phyloP scores from a whole-genome alignment of 2,329 filamentous ascomycete genomes.

The Cephalotrichum gorgonifer region DNA sequence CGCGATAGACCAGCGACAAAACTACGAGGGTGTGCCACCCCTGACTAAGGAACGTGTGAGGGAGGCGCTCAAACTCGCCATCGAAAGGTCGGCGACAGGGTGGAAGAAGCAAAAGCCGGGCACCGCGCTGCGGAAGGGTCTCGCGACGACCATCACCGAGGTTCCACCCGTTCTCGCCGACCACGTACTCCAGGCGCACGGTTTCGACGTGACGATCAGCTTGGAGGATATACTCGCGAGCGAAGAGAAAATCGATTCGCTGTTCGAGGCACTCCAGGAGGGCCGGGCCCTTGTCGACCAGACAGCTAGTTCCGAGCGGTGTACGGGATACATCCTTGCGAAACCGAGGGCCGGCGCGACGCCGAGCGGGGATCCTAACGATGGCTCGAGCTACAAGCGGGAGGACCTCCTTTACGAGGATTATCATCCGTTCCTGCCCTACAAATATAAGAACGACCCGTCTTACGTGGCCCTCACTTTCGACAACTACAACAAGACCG shows the following conservation, averaged over 20 bases:
- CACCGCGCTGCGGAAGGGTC: slow-evolving; percentile 66
- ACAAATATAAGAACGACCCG: slow-evolving; percentile 63
- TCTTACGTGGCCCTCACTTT: slow-evolving; percentile 62
- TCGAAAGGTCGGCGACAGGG: slow-evolving; percentile 34
- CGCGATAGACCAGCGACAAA: slow-evolving; percentile 71
- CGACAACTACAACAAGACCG: slow-evolving; percentile 80
- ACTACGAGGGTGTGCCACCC: slow-evolving; percentile 64
- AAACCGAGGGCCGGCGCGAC: slow-evolving; percentile 35
- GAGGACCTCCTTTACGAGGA: slow-evolving; percentile 71
- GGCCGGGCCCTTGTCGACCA: slow-evolving; percentile 60
- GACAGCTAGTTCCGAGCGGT: slow-evolving; percentile 53
- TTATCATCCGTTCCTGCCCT: slow-evolving; percentile 84
- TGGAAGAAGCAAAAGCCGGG: slow-evolving; percentile 57
- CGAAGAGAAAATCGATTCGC: slow-evolving; percentile 50
- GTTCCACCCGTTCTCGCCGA: slow-evolving; percentile 81
- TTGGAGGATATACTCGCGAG: slow-evolving; percentile 61
- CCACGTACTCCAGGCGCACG: slow-evolving; percentile 62
- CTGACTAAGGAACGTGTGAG: slow-evolving; percentile 65
- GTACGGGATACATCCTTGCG: slow-evolving; percentile 82
- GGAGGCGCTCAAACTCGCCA: slow-evolving; percentile 55
- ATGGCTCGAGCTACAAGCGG: slow-evolving; percentile 15
- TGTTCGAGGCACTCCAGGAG: slow-evolving; percentile 59
- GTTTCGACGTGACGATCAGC: slow-evolving; percentile 58
- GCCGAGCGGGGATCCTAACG: slow-evolving; percentile 7
- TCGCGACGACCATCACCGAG: slow-evolving; percentile 79